Evolutionary conservation across 176 grass and related monocot genomes (phyloP), one percentile per base, ranked within the genome.

Genomic region (Stipa capillata): DNA sequence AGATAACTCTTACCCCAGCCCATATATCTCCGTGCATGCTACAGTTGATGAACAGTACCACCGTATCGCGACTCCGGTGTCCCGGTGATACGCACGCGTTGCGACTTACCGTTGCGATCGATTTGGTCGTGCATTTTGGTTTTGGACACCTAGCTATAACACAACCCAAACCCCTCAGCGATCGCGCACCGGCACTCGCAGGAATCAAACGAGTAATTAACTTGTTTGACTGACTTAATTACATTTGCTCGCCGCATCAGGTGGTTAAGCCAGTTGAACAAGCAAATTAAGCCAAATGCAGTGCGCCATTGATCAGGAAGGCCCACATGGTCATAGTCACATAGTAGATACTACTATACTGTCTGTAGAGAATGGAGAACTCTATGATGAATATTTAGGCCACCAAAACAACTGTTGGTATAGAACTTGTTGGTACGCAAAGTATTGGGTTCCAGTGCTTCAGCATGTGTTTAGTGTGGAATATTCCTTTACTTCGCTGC

Each of bases 361-460:
- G 43, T 10, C 2, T 18, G 27, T 37, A 39, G 14, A 73, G 14
- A n/a, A 59, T 59, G 23, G 21, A 41, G 3, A 27, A 23, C 12
- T 69, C 35, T 48, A 55, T 14, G 28, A 25, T 54, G 45, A 11
- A 16, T 53, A 56, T 28, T 14, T 65, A 55, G 32, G 36, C 18
- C 20, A 47, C 20, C 49, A 8, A 25, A 11, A 7, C 59, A 3
- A 14, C 11, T 73, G 33, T 70, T 70, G 37, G 8, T 41, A 13
- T 42, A 15, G 39, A 67, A 74, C 20, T 40, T 18, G 49, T 66
- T 44, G 52, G 50, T 72, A 84, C 77, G 87, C 82, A 76, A 89
- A 69, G 87, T 74, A 84, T 89, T 62, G 37, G 77, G 70, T 83
- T 78, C 79, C 45, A 72, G 29, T 72, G 33, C 58, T 29, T 31